These are phyloP conservation scores for Solanum lycopersicoides DNA, from an alignment of 257 asterid genomes.

Conservation along the genomic window DNA sequence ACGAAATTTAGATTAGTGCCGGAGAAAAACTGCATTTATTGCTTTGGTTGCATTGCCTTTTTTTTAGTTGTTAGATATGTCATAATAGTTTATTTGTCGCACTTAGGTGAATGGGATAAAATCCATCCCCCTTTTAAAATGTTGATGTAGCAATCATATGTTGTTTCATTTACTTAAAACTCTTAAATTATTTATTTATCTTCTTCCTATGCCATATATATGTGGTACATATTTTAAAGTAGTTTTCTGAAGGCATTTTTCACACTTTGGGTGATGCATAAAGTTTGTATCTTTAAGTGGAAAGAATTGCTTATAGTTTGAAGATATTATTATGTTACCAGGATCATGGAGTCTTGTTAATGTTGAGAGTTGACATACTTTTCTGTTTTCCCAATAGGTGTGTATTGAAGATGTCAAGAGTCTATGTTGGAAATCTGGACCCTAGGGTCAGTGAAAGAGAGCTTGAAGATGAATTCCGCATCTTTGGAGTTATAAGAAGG, in stretches of 20 bases:
- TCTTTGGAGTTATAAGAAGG: conserved; percentile 81
- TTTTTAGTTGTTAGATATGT: not conserved
- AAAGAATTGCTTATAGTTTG: not conserved
- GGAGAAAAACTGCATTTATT: not conserved
- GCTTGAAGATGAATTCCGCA: conserved; percentile 86
- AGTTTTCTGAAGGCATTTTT: not conserved
- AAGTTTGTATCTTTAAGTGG: not conserved
- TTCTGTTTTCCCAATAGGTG: not conserved
- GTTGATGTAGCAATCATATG: not conserved
- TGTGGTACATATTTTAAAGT: not conserved
- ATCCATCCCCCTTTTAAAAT: not conserved
- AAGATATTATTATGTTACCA: not conserved
- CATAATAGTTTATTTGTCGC: not conserved
- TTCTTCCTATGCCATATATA: not conserved
- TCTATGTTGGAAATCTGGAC: conserved; percentile 83
- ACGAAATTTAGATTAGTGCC: not conserved
- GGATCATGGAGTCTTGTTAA: not conserved
- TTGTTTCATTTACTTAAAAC: not conserved
- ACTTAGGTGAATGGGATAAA: not conserved
- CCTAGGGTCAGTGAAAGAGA: conserved; percentile 88
- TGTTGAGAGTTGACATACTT: not conserved
- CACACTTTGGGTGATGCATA: no score
- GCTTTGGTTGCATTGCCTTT: not conserved
- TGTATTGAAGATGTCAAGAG: conserved; percentile 59
- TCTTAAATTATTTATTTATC: not conserved